phyloP scores from a whole-genome alignment of 768 basidiomycete genomes.

The Boletus rufocinnamomeus region DNA sequence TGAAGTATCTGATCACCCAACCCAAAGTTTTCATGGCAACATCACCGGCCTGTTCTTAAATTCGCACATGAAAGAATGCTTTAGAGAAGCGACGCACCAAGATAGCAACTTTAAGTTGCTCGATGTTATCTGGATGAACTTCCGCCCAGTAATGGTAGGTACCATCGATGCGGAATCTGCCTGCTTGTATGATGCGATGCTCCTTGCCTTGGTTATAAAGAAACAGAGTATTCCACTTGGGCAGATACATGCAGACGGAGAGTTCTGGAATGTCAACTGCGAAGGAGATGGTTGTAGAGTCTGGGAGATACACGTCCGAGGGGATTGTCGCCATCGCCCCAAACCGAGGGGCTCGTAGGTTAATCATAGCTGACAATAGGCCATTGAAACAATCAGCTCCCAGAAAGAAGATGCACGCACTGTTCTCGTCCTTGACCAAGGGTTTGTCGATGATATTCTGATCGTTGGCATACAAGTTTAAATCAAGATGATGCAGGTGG shows the following conservation, averaged over 20 bases:
- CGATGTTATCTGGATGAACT: conserved; percentile 68
- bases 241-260: conserved; percentile 63
- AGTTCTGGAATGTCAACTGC: conserved; percentile 58
- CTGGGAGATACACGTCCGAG: conserved; percentile 71
- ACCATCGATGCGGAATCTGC: conserved; percentile 57
- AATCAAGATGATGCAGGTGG: conserved; percentile 69
- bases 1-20: conserved; percentile 87
- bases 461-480: conserved; percentile 89
- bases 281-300: conserved; percentile 68
- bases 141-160: conserved; percentile 76
- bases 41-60: conserved; percentile 45
- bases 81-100: conserved; percentile 40
- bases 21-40: conserved; percentile 72
- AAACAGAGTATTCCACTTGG: conserved; percentile 87
- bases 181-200: conserved; percentile 61
- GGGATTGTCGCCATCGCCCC: conserved; percentile 57
- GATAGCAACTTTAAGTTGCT: conserved; percentile 72
- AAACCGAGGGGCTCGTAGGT: conserved; percentile 59
- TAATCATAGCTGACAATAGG: conserved; percentile 63
- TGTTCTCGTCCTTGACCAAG: conserved; percentile 77
- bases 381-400: neutral
- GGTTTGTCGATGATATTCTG: conserved; percentile 97
- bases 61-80: neutral
- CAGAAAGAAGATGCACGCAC: conserved; percentile 40
- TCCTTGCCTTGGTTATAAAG: conserved; percentile 64